Conservation (phyloP, 2,329 filamentous ascomycete species). For the Aspergillus novofumigatus region DNA sequence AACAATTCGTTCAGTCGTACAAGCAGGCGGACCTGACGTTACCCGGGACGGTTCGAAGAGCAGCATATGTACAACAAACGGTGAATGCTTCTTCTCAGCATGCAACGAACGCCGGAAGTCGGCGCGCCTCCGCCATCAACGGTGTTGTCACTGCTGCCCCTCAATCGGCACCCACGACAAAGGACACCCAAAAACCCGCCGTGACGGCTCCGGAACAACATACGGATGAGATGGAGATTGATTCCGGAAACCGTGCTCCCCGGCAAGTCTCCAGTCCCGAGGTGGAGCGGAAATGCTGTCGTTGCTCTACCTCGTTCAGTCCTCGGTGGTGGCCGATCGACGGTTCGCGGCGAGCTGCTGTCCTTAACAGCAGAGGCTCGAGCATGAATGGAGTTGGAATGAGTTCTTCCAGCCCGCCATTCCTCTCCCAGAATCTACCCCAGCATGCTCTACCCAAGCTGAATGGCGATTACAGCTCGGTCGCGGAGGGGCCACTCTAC, state of each 20-base stretch:
- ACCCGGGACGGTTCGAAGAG: conserved; percentile 90
- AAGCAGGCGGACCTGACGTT: conserved; percentile 90
- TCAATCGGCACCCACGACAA: conserved; percentile 13
- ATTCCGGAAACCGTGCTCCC: conserved; percentile 22
- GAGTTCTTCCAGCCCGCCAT: conserved; percentile 22
- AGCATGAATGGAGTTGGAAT: conserved; percentile 31
- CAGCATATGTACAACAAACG: conserved; percentile 59
- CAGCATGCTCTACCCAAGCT: conserved; percentile 21
- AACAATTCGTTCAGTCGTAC: conserved; percentile 81
- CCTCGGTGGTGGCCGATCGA: conserved; percentile 60
- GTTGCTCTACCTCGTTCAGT: conserved; percentile 38
- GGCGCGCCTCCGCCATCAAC: conserved; percentile 56
- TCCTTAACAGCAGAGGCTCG: conserved; percentile 44
- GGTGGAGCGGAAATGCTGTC: conserved; percentile 33
- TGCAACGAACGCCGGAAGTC: conserved; percentile 36
- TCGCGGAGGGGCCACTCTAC: conserved; percentile 43
- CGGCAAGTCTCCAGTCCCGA: conserved; percentile 15
- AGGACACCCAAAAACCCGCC: conserved; percentile 21
- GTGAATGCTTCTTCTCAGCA: conserved; percentile 31
- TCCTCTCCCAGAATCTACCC: conserved; percentile 23
- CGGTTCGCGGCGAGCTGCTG: conserved; percentile 49
- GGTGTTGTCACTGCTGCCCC: conserved; percentile 16
- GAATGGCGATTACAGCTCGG: conserved; percentile 25
- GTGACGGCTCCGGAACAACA: conserved; percentile 17
- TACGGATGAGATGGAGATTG: conserved; percentile 29